Evolutionary conservation across 306 rosid genomes (phyloP).

Genomic region (Lathyrus oleraceus): DNA sequence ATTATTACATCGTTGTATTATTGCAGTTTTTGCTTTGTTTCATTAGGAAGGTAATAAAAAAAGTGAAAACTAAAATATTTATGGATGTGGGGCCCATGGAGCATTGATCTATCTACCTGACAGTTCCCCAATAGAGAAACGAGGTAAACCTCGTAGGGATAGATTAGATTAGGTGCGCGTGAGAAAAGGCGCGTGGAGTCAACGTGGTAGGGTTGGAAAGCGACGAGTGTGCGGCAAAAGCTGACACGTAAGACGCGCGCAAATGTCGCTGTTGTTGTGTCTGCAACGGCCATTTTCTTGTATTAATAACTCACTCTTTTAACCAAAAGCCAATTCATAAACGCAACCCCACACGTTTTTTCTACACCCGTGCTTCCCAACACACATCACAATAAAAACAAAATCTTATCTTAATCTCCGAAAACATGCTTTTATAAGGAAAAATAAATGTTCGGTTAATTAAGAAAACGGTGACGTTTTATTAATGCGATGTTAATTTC

Average conservation of each 20-base stretch:
- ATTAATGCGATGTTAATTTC: slow-evolving; percentile 5
- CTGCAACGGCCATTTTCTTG: slow-evolving; percentile 50
- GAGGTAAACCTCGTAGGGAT: slow-evolving; percentile 29
- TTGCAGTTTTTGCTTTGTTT: not conserved
- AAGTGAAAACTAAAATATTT: not conserved
- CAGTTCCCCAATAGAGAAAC: slow-evolving; percentile 36
- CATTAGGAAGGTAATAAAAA: not conserved
- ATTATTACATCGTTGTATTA: not conserved
- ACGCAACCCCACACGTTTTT: slow-evolving; percentile 35
- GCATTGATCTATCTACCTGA: slow-evolving; percentile 38
- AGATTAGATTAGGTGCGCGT: slow-evolving; percentile 38
- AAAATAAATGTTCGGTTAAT: not conserved
- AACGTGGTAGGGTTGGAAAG: slow-evolving; percentile 41
- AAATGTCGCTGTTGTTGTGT: slow-evolving; percentile 75
- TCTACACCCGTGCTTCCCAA: slow-evolving; percentile 35
- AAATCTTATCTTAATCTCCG: too few species aligned
- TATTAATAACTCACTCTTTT: slow-evolving; percentile 26
- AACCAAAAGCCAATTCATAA: slow-evolving; percentile 35
- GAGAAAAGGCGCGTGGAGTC: slow-evolving; percentile 39
- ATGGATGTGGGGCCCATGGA: slow-evolving; percentile 32
- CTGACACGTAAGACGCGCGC: slow-evolving; percentile 90
- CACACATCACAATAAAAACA: not conserved
- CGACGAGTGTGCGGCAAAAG: slow-evolving; percentile 64
- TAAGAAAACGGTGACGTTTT: slow-evolving; percentile 37
- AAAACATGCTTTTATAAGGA: too few species aligned